Evolutionary conservation across 306 rosid species (phyloP), one percentile per base, ranked within the genome.

Genomic region (Trifolium pratense): DNA sequence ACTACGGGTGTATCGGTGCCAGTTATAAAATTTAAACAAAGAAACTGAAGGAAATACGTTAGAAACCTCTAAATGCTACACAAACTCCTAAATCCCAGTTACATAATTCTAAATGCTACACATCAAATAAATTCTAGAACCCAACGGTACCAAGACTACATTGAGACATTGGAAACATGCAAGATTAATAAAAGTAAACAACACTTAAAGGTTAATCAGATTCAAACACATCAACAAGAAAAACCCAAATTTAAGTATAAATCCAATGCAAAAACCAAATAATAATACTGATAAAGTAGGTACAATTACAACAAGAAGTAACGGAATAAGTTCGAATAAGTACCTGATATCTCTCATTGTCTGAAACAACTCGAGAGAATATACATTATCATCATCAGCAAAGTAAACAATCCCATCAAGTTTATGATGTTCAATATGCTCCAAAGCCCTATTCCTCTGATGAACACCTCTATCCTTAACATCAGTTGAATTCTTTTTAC

Each of bases 381-480:
- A 95, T 26, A 90, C 84, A 78, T 95, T 95, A 78, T 91, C 96
- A 40, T 95, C 99, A 9, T 95, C 99, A 0, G 97, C 97, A 61
- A 95, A 95, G 86, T 89, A 95, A 69, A 95, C 97, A 80, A 95
- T 82, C 59, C 93, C 99, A 75, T 95, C 96, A 58, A 95, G 93
- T 70, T 75, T 83, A 67, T 95, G 99, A 21, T 49, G 83, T 70
- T 91, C 97, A 83, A 95, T 88, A 86, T 95, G 97, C 76, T 95
- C 90, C 89, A 95, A 83, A n/a, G 97, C 99, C 0, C 80, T 78
- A 71, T 95, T 95, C 86, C 99, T 84, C 87, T 91, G 99, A 78
- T 88, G 86, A 75, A 95, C 97, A 6, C 99, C 99, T 76, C 99
- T 84, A 75, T 91, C 99, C 83, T 95, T 95, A 32, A 87, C 80